Conservation (phyloP, 495 filamentous ascomycete genomes). For the Talaromyces trachyspermus region DNA sequence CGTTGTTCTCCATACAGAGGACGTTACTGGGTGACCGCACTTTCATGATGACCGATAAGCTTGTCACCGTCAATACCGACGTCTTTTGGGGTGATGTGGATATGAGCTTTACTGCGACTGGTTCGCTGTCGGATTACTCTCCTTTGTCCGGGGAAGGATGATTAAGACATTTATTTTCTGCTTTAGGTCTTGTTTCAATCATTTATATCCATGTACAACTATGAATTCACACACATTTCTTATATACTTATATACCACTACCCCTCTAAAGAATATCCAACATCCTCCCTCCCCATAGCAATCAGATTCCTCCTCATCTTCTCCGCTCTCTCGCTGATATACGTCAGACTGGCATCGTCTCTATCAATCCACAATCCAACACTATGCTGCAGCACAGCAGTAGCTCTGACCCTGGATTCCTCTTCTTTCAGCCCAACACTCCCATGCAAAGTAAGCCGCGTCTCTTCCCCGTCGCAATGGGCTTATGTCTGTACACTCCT, state of each 20-base stretch:
- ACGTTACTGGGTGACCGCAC: constrained; percentile 13
- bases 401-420: constrained; percentile 44
- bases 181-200: neutral
- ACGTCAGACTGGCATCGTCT: constrained; percentile 40
- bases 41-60: neutral
- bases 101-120: neutral
- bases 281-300: constrained; percentile 52
- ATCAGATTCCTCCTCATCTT: constrained; percentile 48
- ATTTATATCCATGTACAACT: neutral
- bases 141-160: neutral
- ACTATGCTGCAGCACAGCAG: constrained; percentile 81
- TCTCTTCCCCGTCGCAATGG: constrained; percentile 34
- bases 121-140: neutral
- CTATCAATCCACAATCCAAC: constrained; percentile 65
- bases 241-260: neutral
- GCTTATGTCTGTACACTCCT: constrained; percentile 53
- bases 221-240: neutral
- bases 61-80: neutral
- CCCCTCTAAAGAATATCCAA: constrained; percentile 37
- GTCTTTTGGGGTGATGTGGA: no score
- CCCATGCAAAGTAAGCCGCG: constrained; percentile 76
- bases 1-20: constrained; percentile 23
- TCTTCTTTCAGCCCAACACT: constrained; percentile 55
- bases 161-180: neutral
- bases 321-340: constrained; percentile 45